phyloP scores from a whole-genome alignment of 768 basidiomycete genomes.

The Pilatotrama ljubarskyi region DNA sequence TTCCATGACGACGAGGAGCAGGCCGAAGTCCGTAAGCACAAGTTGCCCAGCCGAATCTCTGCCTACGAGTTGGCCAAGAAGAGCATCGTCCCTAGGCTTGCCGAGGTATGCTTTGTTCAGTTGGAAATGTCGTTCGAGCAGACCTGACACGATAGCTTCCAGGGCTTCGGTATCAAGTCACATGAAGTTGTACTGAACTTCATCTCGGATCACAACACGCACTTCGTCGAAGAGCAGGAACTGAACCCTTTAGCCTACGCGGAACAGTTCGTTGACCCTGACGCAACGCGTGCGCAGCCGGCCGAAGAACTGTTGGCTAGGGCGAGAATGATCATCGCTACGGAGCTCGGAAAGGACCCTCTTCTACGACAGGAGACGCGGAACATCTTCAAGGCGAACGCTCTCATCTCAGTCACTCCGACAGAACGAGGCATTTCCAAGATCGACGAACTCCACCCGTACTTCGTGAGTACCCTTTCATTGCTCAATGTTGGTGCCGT shows the following conservation, averaged over 20 bases:
- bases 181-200: slow-evolving; percentile 88
- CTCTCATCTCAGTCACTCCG: slow-evolving; percentile 75
- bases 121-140: background rate
- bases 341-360: slow-evolving; percentile 93
- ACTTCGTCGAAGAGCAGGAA: slow-evolving; percentile 82
- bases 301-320: slow-evolving; percentile 70
- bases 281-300: slow-evolving; percentile 54
- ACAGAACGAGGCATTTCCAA: slow-evolving; percentile 84
- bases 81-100: slow-evolving; percentile 72
- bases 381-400: slow-evolving; percentile 70
- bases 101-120: slow-evolving; percentile 59
- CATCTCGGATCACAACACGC: slow-evolving; percentile 53
- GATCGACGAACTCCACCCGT: slow-evolving; percentile 72
- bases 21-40: slow-evolving; percentile 59
- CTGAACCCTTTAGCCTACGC: slow-evolving; percentile 78
- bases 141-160: background rate
- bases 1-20: slow-evolving; percentile 69
- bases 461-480: slow-evolving; percentile 55
- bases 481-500: background rate
- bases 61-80: slow-evolving; percentile 84
- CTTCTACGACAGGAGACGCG: slow-evolving; percentile 79
- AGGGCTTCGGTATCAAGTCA: slow-evolving; percentile 86
- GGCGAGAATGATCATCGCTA: slow-evolving; percentile 81
- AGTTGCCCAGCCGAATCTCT: slow-evolving; percentile 81
- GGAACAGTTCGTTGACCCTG: slow-evolving; percentile 80